phyloP scores from a whole-genome alignment of 768 basidiomycete species.

The Cantharellus cinnabarinus region DNA sequence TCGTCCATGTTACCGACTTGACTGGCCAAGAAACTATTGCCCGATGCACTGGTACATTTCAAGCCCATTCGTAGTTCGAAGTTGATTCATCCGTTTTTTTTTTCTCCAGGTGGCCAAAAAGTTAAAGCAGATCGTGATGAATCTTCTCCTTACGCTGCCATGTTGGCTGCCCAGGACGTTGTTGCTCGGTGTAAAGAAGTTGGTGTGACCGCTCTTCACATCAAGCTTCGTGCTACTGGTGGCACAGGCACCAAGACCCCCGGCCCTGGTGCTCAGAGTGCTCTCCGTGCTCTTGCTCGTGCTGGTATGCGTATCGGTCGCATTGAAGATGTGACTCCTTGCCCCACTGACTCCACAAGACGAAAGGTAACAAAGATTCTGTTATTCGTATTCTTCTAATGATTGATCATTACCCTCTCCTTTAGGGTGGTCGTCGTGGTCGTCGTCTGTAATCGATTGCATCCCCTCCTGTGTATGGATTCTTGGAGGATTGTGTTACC shows the following conservation, averaged over 20 bases:
- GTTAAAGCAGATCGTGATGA: constrained; percentile 99
- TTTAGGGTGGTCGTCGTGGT: constrained; percentile 95
- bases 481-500: neutral
- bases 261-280: constrained; percentile 94
- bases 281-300: constrained; percentile 93
- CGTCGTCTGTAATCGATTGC: constrained; percentile 42
- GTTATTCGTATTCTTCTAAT: neutral
- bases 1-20: constrained; percentile 97
- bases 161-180: constrained; percentile 96
- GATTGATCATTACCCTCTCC: constrained; percentile 1
- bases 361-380: constrained; percentile 49
- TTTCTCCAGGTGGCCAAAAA: constrained; percentile 77
- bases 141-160: constrained; percentile 91
- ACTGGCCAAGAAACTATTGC: constrained; percentile 98
- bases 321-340: constrained; percentile 95
- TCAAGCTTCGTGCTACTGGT: constrained; percentile 95
- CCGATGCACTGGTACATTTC: constrained; percentile 71
- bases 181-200: constrained; percentile 94
- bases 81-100: neutral
- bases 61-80: neutral
- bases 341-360: constrained; percentile 92
- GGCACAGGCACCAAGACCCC: constrained; percentile 99
- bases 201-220: constrained; percentile 93
- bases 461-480: too few relatives aligned
- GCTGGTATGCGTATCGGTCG: constrained; percentile 95